A percentile compares a stretch with the other conserved stretches of the same genome.
Conservation (phyloP, 139 green algal genomes). For the Gonium pectorale region DNA sequence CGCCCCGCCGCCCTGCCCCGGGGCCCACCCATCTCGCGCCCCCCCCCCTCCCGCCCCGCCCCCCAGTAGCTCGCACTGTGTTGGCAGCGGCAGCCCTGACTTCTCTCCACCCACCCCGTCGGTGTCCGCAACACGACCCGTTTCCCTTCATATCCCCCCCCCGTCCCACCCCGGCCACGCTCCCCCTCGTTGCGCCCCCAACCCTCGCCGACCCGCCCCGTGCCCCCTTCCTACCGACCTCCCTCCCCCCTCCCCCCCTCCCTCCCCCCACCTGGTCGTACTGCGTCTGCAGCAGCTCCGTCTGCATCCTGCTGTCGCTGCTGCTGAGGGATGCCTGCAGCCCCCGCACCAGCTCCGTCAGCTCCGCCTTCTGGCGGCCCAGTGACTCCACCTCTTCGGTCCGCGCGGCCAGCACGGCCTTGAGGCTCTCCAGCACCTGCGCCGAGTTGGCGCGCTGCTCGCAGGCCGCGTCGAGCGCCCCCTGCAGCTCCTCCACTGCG, state of each 20-base stretch:
- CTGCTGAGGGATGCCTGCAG: conserved; percentile 42
- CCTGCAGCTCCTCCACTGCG: conserved; percentile 37
- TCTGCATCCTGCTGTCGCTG: conserved; percentile 47
- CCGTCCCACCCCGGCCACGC: background rate
- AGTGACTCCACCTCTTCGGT: conserved; percentile 28
- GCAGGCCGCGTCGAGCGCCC: background rate
- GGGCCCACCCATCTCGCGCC: too few relatives aligned
- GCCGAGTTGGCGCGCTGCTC: conserved; percentile 1
- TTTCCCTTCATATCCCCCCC: too few relatives aligned
- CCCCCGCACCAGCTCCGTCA: conserved; percentile 30
- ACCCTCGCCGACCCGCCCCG: too few relatives aligned
- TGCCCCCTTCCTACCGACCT: too few relatives aligned
- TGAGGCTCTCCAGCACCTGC: conserved; percentile 15
- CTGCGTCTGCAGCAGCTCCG: conserved; percentile 58
- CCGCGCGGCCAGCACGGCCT: conserved; percentile 13
- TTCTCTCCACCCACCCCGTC: too few relatives aligned
- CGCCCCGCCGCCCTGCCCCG: too few relatives aligned
- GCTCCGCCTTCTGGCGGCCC: conserved; percentile 11
- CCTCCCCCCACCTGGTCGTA: conserved; percentile 45
- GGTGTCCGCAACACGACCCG: too few relatives aligned
- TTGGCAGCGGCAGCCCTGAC: too few relatives aligned
- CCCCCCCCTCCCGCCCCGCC: too few relatives aligned
- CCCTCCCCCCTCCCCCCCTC: too few relatives aligned
- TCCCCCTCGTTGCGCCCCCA: too few relatives aligned
- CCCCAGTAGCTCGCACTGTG: too few relatives aligned